These are phyloP conservation scores for Begonia fuchsioides DNA, from an alignment of 306 rosid genomes.

Conservation along the genomic window DNA sequence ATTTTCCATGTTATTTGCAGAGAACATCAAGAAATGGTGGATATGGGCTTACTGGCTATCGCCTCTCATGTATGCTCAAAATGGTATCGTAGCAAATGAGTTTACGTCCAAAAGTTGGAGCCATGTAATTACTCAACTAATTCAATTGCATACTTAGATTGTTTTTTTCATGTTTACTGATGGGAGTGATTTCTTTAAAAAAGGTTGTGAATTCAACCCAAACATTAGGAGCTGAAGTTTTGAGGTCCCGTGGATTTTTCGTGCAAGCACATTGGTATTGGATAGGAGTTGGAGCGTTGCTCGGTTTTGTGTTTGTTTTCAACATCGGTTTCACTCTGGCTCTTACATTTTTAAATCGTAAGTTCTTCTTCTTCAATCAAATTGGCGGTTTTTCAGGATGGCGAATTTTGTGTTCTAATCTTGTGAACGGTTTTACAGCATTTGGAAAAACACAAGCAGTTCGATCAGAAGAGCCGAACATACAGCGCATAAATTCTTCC, in stretches of 20 bases:
- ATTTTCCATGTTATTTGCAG: constrained; percentile 1
- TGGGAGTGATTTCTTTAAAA: background rate
- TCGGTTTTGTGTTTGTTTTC: constrained; percentile 18
- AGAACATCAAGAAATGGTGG: constrained; percentile 27
- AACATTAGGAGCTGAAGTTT: constrained; percentile 14
- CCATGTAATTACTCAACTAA: constrained; percentile 10
- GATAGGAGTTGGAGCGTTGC: constrained; percentile 23
- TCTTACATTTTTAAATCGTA: constrained; percentile 19
- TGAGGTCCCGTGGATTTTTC: constrained; percentile 22
- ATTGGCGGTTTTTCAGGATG: background rate
- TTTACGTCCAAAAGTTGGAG: constrained; percentile 26
- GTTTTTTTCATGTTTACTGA: background rate
- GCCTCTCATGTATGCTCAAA: constrained; percentile 26
- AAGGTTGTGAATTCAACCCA: constrained; percentile 12
- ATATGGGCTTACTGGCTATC: constrained; percentile 33
- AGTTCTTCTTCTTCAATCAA: constrained; percentile 4
- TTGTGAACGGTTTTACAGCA: constrained; percentile 3
- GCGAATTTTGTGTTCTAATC: background rate
- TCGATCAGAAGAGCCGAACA: constrained; percentile 10
- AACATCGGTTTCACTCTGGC: constrained; percentile 17
- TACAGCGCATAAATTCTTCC: constrained; percentile 4
- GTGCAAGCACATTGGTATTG: constrained; percentile 28
- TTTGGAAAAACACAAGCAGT: constrained; percentile 9
- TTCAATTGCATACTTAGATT: background rate
- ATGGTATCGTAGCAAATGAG: constrained; percentile 24